phyloP scores from a whole-genome alignment of 225 moss, liverwort and hornwort genomes.

The Polytrichum formosum region DNA sequence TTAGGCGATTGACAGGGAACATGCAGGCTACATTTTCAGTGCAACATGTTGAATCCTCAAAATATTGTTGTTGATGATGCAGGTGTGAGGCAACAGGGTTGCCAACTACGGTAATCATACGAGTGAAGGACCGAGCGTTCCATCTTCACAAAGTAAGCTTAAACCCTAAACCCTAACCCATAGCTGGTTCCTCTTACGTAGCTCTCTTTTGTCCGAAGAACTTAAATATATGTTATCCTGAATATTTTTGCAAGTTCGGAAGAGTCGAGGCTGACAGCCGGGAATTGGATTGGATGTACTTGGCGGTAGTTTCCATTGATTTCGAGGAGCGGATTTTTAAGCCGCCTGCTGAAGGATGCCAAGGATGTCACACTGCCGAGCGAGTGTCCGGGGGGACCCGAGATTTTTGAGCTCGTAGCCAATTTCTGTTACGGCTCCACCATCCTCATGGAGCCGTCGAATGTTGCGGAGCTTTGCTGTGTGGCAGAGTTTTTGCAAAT shows the following conservation, averaged over 20 bases:
- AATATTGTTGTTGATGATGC: background rate
- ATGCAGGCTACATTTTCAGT: too few species aligned
- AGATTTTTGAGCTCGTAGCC: conserved; percentile 62
- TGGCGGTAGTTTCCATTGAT: conserved; percentile 53
- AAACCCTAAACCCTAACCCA: too few species aligned
- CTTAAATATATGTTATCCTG: too few species aligned
- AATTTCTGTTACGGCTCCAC: conserved; percentile 81
- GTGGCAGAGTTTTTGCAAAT: conserved; percentile 64
- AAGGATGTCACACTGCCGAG: conserved; percentile 55
- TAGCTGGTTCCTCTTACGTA: background rate
- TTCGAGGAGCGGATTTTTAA: conserved; percentile 69
- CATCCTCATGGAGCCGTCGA: conserved; percentile 72
- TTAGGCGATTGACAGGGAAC: too few species aligned
- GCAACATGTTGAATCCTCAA: background rate
- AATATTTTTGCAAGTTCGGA: too few species aligned
- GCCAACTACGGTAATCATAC: conserved; percentile 62
- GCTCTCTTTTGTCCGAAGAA: too few species aligned
- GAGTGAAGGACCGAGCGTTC: conserved; percentile 51
- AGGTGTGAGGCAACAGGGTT: conserved; percentile 74
- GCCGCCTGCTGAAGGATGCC: conserved; percentile 42
- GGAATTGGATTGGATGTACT: background rate
- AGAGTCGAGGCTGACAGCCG: background rate
- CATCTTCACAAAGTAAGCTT: conserved; percentile 63
- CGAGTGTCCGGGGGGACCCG: conserved; percentile 54
- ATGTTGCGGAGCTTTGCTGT: conserved; percentile 70